A percentile compares a stretch with the other conserved stretches of the same genome.
phyloP scores from a whole-genome alignment of 768 basidiomycete species.

The Rhodocollybia butyracea region DNA sequence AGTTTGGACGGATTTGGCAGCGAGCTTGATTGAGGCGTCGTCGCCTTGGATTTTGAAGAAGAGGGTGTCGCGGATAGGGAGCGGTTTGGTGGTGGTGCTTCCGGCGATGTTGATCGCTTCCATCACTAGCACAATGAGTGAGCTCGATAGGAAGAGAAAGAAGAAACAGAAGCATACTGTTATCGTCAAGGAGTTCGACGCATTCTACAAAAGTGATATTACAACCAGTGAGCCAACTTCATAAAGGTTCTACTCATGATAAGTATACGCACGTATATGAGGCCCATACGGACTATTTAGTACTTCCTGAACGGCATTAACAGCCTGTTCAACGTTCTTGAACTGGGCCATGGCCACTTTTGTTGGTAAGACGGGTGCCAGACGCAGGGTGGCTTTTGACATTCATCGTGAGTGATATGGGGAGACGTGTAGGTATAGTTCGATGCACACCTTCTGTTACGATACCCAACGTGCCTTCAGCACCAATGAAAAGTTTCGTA shows the following conservation, averaged over 20 bases:
- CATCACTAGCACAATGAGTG: constrained; percentile 53
- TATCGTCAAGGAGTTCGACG: constrained; percentile 81
- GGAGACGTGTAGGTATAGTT: background rate
- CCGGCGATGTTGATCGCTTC: constrained; percentile 67
- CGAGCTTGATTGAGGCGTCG: constrained; percentile 48
- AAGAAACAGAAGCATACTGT: constrained; percentile 35
- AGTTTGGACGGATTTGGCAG: constrained; percentile 53
- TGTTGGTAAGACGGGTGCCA: constrained; percentile 78
- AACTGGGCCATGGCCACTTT: constrained; percentile 90
- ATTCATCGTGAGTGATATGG: background rate
- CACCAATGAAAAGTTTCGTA: constrained; percentile 87
- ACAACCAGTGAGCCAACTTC: too few relatives aligned
- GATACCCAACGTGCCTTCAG: constrained; percentile 86
- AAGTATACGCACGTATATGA: constrained; percentile 60
- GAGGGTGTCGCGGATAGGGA: constrained; percentile 72
- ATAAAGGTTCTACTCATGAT: too few relatives aligned
- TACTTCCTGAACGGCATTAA: constrained; percentile 79
- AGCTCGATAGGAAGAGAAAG: background rate
- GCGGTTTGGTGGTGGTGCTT: constrained; percentile 55
- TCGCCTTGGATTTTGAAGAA: constrained; percentile 94
- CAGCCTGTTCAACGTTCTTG: constrained; percentile 72
- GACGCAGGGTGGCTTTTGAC: constrained; percentile 67
- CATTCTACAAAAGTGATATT: too few relatives aligned
- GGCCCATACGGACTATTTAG: constrained; percentile 63
- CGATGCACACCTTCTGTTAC: constrained; percentile 68